Conservation (phyloP, 306 rosid species). For the Cucumis cinereus region DNA sequence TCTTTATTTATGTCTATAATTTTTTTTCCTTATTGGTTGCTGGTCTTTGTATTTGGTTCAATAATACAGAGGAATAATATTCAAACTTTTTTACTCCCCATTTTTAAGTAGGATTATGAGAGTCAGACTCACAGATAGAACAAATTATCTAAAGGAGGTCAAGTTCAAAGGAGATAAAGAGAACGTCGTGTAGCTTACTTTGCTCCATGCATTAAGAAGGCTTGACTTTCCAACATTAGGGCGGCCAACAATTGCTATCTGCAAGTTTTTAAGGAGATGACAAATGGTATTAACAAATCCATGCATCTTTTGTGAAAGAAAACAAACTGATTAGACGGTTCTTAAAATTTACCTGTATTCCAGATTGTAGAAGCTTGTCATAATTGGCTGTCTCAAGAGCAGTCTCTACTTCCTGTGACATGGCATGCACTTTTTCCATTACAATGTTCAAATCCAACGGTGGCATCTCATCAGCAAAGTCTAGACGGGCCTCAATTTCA, state of each 20-base stretch:
- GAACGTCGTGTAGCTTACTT: conserved; percentile 37
- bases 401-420: conserved; percentile 67
- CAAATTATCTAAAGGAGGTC: background rate
- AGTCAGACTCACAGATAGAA: background rate
- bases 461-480: conserved; percentile 94
- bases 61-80: no score
- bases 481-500: conserved; percentile 93
- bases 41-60: no score
- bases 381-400: conserved; percentile 85
- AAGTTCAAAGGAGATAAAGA: background rate
- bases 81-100: no score
- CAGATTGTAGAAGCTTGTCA: conserved; percentile 94
- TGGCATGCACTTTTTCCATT: conserved; percentile 39
- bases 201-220: conserved; percentile 99
- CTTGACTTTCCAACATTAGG: conserved; percentile 98
- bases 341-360: conserved; percentile 54
- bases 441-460: conserved; percentile 49
- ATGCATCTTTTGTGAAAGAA: background rate
- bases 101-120: no score
- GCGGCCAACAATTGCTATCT: conserved; percentile 94
- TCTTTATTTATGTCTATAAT: no score
- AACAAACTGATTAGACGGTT: background rate
- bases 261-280: conserved; percentile 22
- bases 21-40: no score
- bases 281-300: conserved; percentile 1